phyloP scores from a whole-genome alignment of 495 filamentous ascomycete genomes.

The Penicillium pulvis region DNA sequence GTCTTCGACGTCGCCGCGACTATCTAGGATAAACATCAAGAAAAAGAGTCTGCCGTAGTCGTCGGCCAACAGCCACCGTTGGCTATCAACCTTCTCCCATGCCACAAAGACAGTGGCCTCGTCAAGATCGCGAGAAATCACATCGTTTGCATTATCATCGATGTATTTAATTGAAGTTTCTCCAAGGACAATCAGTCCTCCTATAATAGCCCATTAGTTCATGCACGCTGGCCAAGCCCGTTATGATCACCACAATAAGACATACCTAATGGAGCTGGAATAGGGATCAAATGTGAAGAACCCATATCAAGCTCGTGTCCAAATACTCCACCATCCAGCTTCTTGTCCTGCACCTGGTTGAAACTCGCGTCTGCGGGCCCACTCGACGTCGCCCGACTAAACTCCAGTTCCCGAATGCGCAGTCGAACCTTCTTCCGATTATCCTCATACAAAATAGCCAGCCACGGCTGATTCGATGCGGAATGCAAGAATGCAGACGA shows the following conservation, averaged over 20 bases:
- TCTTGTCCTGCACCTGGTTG: constrained; percentile 45
- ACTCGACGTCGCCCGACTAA: constrained; percentile 45
- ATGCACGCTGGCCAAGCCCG: background rate
- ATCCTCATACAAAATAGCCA: constrained; percentile 85
- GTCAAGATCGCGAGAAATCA: constrained; percentile 59
- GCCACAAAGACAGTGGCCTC: constrained; percentile 81
- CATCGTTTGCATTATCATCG: constrained; percentile 66
- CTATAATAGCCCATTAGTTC: constrained; percentile 30
- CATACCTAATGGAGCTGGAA: constrained; percentile 63
- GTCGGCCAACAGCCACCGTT: constrained; percentile 83
- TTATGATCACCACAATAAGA: constrained; percentile 10
- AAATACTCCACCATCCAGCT: constrained; percentile 33
- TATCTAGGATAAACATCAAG: constrained; percentile 69
- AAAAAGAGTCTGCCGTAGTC: constrained; percentile 84
- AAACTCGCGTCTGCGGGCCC: constrained; percentile 54
- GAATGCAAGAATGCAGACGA: constrained; percentile 80
- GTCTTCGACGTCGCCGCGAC: constrained; percentile 60
- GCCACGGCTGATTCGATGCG: constrained; percentile 65
- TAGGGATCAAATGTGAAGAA: constrained; percentile 80
- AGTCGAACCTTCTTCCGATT: constrained; percentile 63
- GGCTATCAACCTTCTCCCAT: constrained; percentile 81
- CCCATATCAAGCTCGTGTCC: constrained; percentile 69
- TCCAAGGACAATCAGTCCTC: constrained; percentile 80
- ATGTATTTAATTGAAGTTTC: constrained; percentile 85
- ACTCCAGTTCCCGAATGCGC: constrained; percentile 59